A percentile compares a stretch with the other conserved stretches of the same genome.
These are phyloP conservation scores for Aspergillus udagawae DNA, from an alignment of 2,329 filamentous ascomycete genomes.

Conservation along the genomic window DNA sequence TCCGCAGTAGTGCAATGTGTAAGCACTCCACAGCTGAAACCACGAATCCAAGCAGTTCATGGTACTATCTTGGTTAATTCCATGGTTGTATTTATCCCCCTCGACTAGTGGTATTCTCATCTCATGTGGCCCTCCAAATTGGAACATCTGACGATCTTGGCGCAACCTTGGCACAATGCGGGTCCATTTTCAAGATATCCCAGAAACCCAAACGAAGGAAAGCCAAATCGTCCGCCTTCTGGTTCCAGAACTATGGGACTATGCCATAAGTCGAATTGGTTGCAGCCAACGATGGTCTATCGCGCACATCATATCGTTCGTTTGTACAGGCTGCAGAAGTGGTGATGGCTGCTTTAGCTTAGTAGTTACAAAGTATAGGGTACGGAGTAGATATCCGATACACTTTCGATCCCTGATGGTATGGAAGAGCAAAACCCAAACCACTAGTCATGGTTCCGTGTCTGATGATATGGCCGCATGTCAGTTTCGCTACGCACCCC, in stretches of 20 bases:
- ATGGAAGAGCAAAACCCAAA: background rate
- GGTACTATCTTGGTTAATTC: background rate
- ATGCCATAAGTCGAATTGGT: background rate
- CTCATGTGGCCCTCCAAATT: background rate
- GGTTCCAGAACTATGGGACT: background rate
- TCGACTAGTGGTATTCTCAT: background rate
- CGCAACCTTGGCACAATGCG: background rate
- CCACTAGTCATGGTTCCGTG: background rate
- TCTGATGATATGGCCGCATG: slow-evolving; percentile 7
- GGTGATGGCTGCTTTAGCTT: no score
- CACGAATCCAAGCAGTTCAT: background rate
- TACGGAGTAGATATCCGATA: background rate
- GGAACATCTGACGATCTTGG: background rate
- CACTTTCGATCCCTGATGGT: background rate
- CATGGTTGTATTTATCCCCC: background rate
- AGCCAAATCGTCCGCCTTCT: background rate
- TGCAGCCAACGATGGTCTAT: background rate
- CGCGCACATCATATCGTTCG: background rate
- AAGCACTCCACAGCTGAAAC: background rate
- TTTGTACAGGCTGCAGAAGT: background rate
- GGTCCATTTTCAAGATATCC: background rate
- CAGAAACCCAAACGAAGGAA: background rate
- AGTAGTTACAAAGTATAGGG: no score
- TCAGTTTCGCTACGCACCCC: slow-evolving; percentile 9
- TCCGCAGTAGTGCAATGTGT: no score